Evolutionary conservation across 768 basidiomycete genomes (phyloP).

Genomic region (Rickenella mellea): DNA sequence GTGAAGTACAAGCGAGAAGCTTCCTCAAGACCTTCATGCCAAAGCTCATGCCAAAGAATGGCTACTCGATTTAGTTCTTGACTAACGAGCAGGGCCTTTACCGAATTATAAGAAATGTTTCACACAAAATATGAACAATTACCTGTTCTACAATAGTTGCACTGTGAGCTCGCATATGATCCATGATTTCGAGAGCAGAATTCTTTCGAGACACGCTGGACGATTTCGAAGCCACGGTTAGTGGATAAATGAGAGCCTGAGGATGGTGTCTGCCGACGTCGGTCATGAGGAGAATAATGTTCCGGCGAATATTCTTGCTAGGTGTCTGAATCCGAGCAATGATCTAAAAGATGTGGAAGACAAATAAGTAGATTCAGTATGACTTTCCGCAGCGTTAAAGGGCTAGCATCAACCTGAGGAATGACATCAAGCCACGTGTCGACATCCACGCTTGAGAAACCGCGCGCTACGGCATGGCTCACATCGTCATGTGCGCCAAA

Average conservation of each 20-base stretch:
- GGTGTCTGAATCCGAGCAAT: constrained; percentile 98
- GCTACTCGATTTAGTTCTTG: constrained; percentile 94
- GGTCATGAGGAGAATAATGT: constrained; percentile 79
- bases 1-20: constrained; percentile 95
- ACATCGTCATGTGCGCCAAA: constrained; percentile 88
- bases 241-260: constrained; percentile 90
- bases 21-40: constrained; percentile 98
- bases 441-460: constrained; percentile 83
- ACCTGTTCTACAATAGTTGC: constrained; percentile 81
- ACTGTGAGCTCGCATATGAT: constrained; percentile 89
- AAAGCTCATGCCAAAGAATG: constrained; percentile 97
- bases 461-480: constrained; percentile 77
- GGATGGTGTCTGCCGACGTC: constrained; percentile 96
- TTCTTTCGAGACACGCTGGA: constrained; percentile 73
- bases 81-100: constrained; percentile 76
- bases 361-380: too few relatives aligned
- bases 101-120: constrained; percentile 1
- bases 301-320: constrained; percentile 72
- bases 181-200: constrained; percentile 82
- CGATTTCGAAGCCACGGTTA: constrained; percentile 95
- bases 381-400: too few relatives aligned
- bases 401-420: too few relatives aligned
- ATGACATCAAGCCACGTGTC: constrained; percentile 99
- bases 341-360: too few relatives aligned
- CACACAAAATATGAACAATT: constrained; percentile 2